Conservation (phyloP, 2,329 filamentous ascomycete genomes). For the Hypoxylon sp. region DNA sequence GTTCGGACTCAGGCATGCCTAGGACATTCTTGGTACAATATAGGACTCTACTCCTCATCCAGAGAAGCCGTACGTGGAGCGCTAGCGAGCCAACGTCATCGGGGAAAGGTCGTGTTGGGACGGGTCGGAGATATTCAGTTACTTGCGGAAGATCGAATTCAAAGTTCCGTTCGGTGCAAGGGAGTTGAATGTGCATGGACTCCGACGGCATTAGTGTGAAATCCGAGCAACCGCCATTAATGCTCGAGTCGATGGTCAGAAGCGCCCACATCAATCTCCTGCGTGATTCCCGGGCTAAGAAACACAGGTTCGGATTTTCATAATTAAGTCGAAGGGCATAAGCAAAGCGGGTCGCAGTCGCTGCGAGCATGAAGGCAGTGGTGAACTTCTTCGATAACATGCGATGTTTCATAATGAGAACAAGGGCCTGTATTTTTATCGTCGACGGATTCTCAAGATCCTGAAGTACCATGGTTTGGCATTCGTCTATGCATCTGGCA, state of each 20-base stretch:
- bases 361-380: constrained; percentile 64
- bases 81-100: constrained; percentile 70
- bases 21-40: constrained; percentile 66
- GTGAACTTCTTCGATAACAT: constrained; percentile 63
- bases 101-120: constrained; percentile 61
- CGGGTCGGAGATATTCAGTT: constrained; percentile 63
- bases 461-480: constrained; percentile 66
- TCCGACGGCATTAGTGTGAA: constrained; percentile 63
- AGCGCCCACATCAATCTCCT: constrained; percentile 63
- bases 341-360: constrained; percentile 63
- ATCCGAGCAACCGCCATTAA: constrained; percentile 63
- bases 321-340: constrained; percentile 66
- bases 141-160: constrained; percentile 71
- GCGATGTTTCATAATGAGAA: constrained; percentile 64
- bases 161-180: constrained; percentile 66
- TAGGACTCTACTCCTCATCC: constrained; percentile 68
- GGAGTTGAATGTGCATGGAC: constrained; percentile 62
- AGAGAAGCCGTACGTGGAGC: constrained; percentile 69
- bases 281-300: constrained; percentile 54
- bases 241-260: constrained; percentile 63
- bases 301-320: constrained; percentile 63
- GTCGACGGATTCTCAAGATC: constrained; percentile 70
- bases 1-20: constrained; percentile 60
- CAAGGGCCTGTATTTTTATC: constrained; percentile 66
- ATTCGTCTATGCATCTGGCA: constrained; percentile 68